A percentile compares a stretch with the other conserved stretches of the same genome.
Conservation (phyloP, 2,329 filamentous ascomycete genomes). For the Calonectria naviculata region DNA sequence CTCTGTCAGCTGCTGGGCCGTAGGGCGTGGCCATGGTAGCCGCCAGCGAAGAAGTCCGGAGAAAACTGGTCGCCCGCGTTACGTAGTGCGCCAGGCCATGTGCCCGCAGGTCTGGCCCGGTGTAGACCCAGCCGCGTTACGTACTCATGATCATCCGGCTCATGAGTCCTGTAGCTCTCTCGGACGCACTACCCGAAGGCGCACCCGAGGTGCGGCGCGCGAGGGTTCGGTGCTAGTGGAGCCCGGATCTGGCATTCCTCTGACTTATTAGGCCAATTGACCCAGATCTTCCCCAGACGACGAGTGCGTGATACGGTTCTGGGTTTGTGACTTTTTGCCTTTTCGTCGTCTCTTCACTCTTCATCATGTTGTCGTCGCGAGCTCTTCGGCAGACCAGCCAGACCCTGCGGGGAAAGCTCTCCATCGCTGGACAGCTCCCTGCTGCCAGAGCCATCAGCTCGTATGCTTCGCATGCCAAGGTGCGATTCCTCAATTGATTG, state of each 20-base stretch:
- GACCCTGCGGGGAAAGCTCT: conserved; percentile 36
- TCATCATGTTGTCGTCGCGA: conserved; percentile 37
- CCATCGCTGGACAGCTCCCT: conserved; percentile 31
- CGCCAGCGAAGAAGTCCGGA: background rate
- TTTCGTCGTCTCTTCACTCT: conserved; percentile 8
- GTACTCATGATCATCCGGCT: conserved; percentile 5
- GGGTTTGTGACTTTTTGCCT: background rate
- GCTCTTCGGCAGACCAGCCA: conserved; percentile 35
- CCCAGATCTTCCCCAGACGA: background rate
- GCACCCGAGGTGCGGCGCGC: conserved; percentile 8
- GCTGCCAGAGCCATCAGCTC: conserved; percentile 27
- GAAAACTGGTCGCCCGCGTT: background rate
- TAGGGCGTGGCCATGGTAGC: background rate
- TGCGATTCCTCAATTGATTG: background rate
- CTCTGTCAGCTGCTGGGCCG: background rate
- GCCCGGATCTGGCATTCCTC: background rate
- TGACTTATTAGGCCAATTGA: conserved; percentile 21
- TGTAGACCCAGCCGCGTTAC: background rate
- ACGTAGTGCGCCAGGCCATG: background rate
- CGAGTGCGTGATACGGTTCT: background rate
- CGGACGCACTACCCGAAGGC: conserved; percentile 15
- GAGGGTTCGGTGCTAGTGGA: background rate
- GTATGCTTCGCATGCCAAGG: conserved; percentile 37
- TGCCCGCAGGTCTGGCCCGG: background rate
- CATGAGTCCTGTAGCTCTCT: background rate